These are phyloP conservation scores for Boeremia exigua DNA, from an alignment of 2,329 filamentous ascomycete species.

Conservation along the genomic window DNA sequence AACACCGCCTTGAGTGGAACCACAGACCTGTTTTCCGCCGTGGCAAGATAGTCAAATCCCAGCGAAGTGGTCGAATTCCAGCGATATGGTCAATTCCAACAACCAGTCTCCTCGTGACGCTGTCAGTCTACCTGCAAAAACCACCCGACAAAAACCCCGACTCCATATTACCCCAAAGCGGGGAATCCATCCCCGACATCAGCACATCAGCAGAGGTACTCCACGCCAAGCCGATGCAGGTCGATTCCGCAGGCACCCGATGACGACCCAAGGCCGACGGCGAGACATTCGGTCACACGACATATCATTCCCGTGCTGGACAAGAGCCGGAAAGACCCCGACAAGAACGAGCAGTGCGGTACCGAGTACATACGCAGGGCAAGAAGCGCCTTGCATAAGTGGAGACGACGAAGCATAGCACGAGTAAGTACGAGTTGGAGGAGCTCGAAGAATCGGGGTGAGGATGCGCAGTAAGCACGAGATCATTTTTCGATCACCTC, in stretches of 20 bases:
- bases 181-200: conserved; percentile 70
- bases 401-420: conserved; percentile 61
- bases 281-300: conserved; percentile 68
- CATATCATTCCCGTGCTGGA: conserved; percentile 67
- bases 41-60: conserved; percentile 59
- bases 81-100: no score
- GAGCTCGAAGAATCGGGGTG: conserved; percentile 44
- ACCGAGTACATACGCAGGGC: conserved; percentile 66
- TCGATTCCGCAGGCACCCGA: conserved; percentile 60
- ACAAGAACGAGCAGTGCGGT: conserved; percentile 63
- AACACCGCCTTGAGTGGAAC: not conserved
- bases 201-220: conserved; percentile 70
- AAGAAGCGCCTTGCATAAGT: conserved; percentile 72
- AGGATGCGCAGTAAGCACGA: conserved; percentile 43
- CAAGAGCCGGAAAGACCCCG: conserved; percentile 64
- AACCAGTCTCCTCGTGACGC: no score
- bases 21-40: not conserved
- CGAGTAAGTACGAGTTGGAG: conserved; percentile 63
- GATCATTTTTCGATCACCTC: not conserved
- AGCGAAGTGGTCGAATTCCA: conserved; percentile 50
- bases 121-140: no score
- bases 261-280: conserved; percentile 65
- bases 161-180: conserved; percentile 19
- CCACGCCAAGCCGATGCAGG: conserved; percentile 65
- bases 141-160: no score